Evolutionary conservation across 208 protist species (phyloP).

Genomic region (Crithidia fasciculata): DNA sequence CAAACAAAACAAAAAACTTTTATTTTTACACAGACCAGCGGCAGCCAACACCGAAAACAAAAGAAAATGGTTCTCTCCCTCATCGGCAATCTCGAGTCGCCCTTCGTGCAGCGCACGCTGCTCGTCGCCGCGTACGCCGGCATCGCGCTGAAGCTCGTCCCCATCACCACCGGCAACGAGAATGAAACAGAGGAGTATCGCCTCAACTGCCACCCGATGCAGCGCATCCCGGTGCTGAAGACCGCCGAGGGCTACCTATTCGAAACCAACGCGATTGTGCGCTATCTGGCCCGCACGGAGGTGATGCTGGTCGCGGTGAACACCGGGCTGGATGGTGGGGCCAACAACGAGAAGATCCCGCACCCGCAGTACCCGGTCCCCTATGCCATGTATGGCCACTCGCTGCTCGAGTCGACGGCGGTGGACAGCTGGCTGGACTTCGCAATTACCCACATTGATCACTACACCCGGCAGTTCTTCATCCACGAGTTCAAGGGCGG

Average conservation of each 20-base stretch:
- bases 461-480: constrained; percentile 28
- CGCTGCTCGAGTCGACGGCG: constrained; percentile 55
- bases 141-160: constrained; percentile 63
- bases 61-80: constrained; percentile 61
- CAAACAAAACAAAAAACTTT: constrained; percentile 17
- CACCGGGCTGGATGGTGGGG: constrained; percentile 22
- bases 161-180: constrained; percentile 45
- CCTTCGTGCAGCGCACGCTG: constrained; percentile 61
- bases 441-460: constrained; percentile 51
- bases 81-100: constrained; percentile 59
- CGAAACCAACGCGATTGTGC: constrained; percentile 78
- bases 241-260: constrained; percentile 84
- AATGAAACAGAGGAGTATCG: constrained; percentile 67
- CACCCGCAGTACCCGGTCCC: constrained; percentile 64
- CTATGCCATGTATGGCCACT: constrained; percentile 79
- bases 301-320: constrained; percentile 37
- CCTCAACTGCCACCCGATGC: constrained; percentile 73
- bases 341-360: constrained; percentile 38
- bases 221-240: constrained; percentile 69
- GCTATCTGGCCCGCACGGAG: constrained; percentile 71
- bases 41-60: neutral
- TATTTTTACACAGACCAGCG: neutral
- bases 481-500: constrained; percentile 19
- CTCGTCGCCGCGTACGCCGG: constrained; percentile 75
- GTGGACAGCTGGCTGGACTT: constrained; percentile 89